Conservation (phyloP, 768 basidiomycete genomes). For the Auricularia sp. region DNA sequence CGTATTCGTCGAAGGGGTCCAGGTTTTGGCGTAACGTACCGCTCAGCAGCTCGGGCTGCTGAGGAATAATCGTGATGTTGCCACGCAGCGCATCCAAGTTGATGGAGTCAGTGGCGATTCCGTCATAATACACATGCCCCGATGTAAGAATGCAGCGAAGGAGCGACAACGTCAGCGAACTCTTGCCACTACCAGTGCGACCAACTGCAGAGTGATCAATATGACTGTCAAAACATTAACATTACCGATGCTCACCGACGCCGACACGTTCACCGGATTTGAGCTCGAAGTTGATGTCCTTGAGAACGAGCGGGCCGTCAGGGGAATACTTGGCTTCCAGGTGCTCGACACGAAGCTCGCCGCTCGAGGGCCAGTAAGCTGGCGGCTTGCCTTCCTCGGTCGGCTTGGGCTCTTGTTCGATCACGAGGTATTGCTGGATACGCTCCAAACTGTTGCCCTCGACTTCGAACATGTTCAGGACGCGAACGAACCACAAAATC, state of each 20-base stretch:
- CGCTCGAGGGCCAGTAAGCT: conserved; percentile 55
- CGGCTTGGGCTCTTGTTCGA: conserved; percentile 43
- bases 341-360: conserved; percentile 41
- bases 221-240: background rate
- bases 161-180: conserved; percentile 43
- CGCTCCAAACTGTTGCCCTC: conserved; percentile 39
- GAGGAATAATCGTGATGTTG: conserved; percentile 51
- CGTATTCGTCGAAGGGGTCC: conserved; percentile 49
- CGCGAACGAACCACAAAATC: conserved; percentile 23
- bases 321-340: conserved; percentile 40
- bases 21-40: conserved; percentile 49
- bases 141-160: conserved; percentile 49
- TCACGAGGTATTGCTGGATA: conserved; percentile 44
- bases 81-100: conserved; percentile 46
- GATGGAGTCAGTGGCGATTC: conserved; percentile 34
- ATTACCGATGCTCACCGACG: conserved; percentile 28
- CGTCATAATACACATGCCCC: conserved; percentile 48
- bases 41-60: conserved; percentile 43
- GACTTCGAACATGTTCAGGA: conserved; percentile 37
- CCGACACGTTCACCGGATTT: conserved; percentile 50
- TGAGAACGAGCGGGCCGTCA: conserved; percentile 51
- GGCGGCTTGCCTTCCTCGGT: conserved; percentile 39
- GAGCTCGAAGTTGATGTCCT: conserved; percentile 41
- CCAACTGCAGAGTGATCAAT: conserved; percentile 32
- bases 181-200: conserved; percentile 50